These are phyloP conservation scores for Moricandia moricandioides DNA, from an alignment of 345 rosid genomes.

Conservation along the genomic window DNA sequence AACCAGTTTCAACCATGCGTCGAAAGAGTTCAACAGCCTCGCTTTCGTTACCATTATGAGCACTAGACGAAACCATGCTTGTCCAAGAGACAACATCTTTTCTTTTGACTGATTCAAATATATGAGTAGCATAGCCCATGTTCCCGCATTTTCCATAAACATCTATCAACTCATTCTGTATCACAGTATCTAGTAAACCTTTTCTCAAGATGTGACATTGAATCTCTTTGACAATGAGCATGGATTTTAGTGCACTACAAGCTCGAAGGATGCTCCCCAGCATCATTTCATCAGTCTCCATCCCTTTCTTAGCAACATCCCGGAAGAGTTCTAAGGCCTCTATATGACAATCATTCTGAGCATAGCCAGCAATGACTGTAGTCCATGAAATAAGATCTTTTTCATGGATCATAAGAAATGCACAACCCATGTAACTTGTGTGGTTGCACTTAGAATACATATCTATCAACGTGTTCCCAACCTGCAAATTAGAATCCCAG, in stretches of 20 bases:
- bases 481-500: conserved; percentile 50
- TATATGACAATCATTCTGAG: conserved; percentile 51
- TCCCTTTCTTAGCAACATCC: conserved; percentile 44
- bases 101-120: conserved; percentile 49
- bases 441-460: conserved; percentile 72
- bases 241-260: conserved; percentile 50
- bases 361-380: conserved; percentile 66
- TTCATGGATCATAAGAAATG: conserved; percentile 49
- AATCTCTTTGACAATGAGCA: conserved; percentile 54
- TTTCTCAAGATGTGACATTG: conserved; percentile 61
- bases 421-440: conserved; percentile 51
- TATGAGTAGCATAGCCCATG: conserved; percentile 53
- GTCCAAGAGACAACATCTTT: conserved; percentile 90
- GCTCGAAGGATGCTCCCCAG: conserved; percentile 70
- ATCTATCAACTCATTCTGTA: conserved; percentile 59
- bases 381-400: conserved; percentile 87
- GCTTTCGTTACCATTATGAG: conserved; percentile 50
- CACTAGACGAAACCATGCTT: conserved; percentile 76
- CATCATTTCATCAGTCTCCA: conserved; percentile 61
- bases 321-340: conserved; percentile 52
- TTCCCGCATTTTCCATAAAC: conserved; percentile 64
- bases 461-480: conserved; percentile 72
- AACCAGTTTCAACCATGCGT: conserved; percentile 48
- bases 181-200: conserved; percentile 56
- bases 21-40: conserved; percentile 59